phyloP scores from a whole-genome alignment of 139 green algal species.

The Closterium sp. region DNA sequence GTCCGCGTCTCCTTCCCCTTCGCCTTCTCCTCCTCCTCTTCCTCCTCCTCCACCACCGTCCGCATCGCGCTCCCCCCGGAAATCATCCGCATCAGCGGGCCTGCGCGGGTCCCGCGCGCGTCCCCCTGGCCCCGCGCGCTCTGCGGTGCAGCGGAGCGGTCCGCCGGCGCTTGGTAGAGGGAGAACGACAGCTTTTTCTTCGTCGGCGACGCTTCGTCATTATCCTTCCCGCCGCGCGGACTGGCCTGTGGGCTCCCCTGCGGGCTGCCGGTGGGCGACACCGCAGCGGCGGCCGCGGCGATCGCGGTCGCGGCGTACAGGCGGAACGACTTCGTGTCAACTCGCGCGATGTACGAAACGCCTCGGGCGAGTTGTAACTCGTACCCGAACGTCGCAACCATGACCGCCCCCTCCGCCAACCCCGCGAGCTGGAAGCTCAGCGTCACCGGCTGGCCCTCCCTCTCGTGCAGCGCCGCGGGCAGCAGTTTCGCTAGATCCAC shows the following conservation, averaged over 20 bases:
- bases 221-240: neutral
- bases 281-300: too few relatives aligned
- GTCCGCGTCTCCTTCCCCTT: neutral
- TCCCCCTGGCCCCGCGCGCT: neutral
- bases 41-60: conserved; percentile 13
- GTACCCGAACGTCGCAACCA: conserved; percentile 47
- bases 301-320: neutral
- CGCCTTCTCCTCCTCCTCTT: neutral
- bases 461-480: conserved; percentile 2
- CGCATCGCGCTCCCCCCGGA: neutral
- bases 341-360: neutral
- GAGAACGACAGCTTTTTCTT: neutral
- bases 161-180: neutral
- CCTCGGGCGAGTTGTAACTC: conserved; percentile 1
- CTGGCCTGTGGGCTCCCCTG: neutral
- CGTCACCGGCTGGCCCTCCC: conserved; percentile 8
- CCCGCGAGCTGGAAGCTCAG: conserved; percentile 20
- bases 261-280: neutral
- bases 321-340: neutral
- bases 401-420: conserved; percentile 8
- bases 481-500: conserved; percentile 33
- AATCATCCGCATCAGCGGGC: neutral
- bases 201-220: neutral
- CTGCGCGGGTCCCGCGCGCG: neutral
- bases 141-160: neutral